Evolutionary conservation across 164 flowering plant species (phyloP).

Genomic region (grape (Vitis vinifera)): ASM3070453v1 NC_081812.1:3995501-3996000

Average conservation of each 20-base stretch:
- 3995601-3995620: conserved; percentile 6
- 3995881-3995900: conserved; percentile 89
- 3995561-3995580: neutral
- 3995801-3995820: conserved; percentile 88
- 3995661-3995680: conserved; percentile 92
- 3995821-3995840: conserved; percentile 97
- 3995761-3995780: neutral
- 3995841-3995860: conserved; percentile 93
- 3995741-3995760: no score
- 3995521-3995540: no score
- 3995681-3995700: conserved; percentile 86
- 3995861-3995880: conserved; percentile 76
- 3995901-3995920: conserved; percentile 91
- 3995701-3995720: conserved; percentile 83
- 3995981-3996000: no score
- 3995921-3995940: conserved; percentile 65
- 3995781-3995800: neutral
- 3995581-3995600: neutral
- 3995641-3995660: conserved; percentile 92
- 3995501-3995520: no score
- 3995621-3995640: conserved; percentile 89
- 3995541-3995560: no score
- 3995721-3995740: neutral
- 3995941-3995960: no score
- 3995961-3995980: no score